Evolutionary conservation across 1,284 basidiomycete species (phyloP).

Genomic region (Ceratobasidium papillatum): DNA sequence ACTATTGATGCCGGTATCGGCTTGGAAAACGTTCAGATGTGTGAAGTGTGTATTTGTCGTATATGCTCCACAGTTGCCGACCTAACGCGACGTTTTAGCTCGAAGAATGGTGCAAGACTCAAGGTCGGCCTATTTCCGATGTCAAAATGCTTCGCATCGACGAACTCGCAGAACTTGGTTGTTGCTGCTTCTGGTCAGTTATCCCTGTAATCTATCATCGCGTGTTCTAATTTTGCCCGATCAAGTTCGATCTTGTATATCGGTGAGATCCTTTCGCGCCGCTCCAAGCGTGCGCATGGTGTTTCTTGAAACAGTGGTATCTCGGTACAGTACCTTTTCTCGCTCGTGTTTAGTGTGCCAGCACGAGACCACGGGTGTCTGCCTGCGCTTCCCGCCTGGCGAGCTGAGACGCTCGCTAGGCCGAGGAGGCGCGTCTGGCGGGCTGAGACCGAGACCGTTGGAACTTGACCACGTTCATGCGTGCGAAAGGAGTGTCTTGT

Average conservation of each 20-base stretch:
- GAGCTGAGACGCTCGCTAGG: not conserved
- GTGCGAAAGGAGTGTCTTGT: constrained; percentile 40
- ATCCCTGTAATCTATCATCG: not conserved
- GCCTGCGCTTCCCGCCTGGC: constrained; percentile 26
- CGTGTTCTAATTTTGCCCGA: not conserved
- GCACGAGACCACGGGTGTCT: constrained; percentile 39
- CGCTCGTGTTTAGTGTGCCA: constrained; percentile 22
- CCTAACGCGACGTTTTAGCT: constrained; percentile 45
- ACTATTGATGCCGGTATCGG: constrained; percentile 54
- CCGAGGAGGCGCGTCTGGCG: constrained; percentile 30
- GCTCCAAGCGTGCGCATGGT: not conserved
- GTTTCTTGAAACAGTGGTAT: constrained; percentile 32
- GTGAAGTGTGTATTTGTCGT: constrained; percentile 16
- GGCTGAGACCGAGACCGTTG: constrained; percentile 39
- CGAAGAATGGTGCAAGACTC: constrained; percentile 53
- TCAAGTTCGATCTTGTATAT: constrained; percentile 28
- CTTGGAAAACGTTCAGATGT: constrained; percentile 51
- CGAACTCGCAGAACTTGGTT: constrained; percentile 48
- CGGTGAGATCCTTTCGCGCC: constrained; percentile 13
- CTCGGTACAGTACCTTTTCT: constrained; percentile 36
- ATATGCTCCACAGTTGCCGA: not conserved
- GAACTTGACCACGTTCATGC: constrained; percentile 40
- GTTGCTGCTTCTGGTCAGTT: constrained; percentile 33
- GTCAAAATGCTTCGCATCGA: constrained; percentile 54
- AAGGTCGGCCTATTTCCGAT: constrained; percentile 50